These are phyloP conservation scores for Zalaria obscura DNA, from an alignment of 2,329 filamentous ascomycete species.

Conservation along the genomic window DNA sequence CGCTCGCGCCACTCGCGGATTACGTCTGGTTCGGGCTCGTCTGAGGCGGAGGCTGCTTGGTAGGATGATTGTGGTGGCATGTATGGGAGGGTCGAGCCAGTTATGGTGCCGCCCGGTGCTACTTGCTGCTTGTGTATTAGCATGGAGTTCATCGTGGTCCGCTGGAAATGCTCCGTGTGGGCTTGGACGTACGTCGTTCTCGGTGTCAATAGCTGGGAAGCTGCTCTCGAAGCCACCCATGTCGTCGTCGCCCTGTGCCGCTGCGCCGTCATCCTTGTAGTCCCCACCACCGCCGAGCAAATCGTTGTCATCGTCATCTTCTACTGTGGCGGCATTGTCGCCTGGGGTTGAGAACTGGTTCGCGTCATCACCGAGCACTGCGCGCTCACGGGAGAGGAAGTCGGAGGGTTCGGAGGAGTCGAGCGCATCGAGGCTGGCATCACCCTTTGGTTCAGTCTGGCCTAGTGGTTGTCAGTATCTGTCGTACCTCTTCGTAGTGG, in stretches of 20 bases:
- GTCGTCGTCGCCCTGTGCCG: slow-evolving; percentile 26
- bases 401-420: slow-evolving; percentile 54
- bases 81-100: slow-evolving; percentile 48
- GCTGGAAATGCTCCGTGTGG: background rate
- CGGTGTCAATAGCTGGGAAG: slow-evolving; percentile 69
- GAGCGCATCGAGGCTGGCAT: slow-evolving; percentile 30
- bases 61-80: slow-evolving; percentile 24
- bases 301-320: slow-evolving; percentile 45
- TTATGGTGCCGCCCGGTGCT: slow-evolving; percentile 67
- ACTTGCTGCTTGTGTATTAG: slow-evolving; percentile 40
- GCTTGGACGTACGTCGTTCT: slow-evolving; percentile 48
- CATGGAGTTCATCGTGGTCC: too few species aligned
- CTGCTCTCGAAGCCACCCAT: slow-evolving; percentile 66
- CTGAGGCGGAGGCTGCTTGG: slow-evolving; percentile 35
- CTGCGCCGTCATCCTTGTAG: slow-evolving; percentile 25
- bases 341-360: slow-evolving; percentile 71
- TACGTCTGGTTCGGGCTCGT: slow-evolving; percentile 78
- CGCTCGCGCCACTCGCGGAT: slow-evolving; percentile 84
- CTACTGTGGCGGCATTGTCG: slow-evolving; percentile 50
- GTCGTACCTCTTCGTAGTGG: slow-evolving; percentile 7
- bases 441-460: slow-evolving; percentile 50
- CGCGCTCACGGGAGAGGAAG: slow-evolving; percentile 86
- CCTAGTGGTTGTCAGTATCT: slow-evolving; percentile 30
- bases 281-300: slow-evolving; percentile 51
- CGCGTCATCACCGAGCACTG: slow-evolving; percentile 80